Base-by-base conservation (phyloP, 805 yeast species). In the Yamadazyma olivae region DNA sequence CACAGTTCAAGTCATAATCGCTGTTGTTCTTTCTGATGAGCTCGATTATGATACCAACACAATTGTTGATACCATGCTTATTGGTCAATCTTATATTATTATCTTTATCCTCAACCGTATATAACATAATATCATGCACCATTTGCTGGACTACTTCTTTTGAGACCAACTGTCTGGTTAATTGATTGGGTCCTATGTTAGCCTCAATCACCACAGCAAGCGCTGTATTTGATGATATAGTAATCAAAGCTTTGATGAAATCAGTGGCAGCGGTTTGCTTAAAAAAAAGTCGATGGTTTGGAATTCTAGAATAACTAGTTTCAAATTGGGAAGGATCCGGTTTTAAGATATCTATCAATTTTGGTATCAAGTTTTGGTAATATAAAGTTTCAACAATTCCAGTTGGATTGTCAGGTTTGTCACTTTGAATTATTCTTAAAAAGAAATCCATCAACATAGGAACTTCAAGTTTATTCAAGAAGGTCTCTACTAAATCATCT, bases 241-340 rank as follows among this genome's bases (percentile, higher is more conserved):
- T 83, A 23, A 93, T 84, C 51, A 93, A 79, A 0, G 98, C 97
- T 56, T 93, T 93, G 35, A 93, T 67, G 54, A 93, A 93, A 55
- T 93, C 99, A 16, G 96, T 95, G 1, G 95, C 95, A 0, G 98
- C 95, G 13, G 93, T 81, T 57, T 93, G 98, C 32, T 79, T 80
- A 48, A 67, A 67, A 36, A 61, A 59, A 17, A 57, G 43, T 25
- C 48, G 46, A n/a, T 56, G 56, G 30, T 62, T 55, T 1, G 67
- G 59, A 15, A 63, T 50, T 17, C 28, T 37, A 12, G 38, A 24
- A 13, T 41, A 17, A 17, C 39, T 38, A 6, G 27, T 31, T 9
- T 31, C 45, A 29, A 85, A 75, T 8, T 90, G 75, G 7, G 81
- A 68, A 26, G 75, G 67, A 6, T 74, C 73, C 1, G 95, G 89